Percentiles rank a stretch among this genome's conserved stretches.
Conservation (phyloP, 2,329 filamentous ascomycete genomes). For the Stachybotrys elegans region DNA sequence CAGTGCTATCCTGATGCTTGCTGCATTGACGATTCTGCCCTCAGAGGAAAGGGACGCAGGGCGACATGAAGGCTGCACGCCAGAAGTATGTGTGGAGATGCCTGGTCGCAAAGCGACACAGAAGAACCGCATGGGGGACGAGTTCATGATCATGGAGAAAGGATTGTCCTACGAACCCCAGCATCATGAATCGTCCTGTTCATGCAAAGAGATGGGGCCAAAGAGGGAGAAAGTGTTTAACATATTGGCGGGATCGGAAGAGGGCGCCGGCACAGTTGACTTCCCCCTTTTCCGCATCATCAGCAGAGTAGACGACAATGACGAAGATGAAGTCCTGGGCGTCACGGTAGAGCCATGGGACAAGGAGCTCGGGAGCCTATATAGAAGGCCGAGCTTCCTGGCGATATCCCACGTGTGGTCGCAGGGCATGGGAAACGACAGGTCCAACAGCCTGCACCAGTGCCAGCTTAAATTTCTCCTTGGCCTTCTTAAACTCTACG, state of each 20-base stretch:
- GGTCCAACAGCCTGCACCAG: background rate
- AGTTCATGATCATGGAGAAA: no score
- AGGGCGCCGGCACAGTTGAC: background rate
- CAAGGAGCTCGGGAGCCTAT: no score
- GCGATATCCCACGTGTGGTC: background rate
- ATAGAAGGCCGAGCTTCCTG: background rate
- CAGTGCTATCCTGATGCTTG: background rate
- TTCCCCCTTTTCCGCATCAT: background rate
- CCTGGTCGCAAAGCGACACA: no score
- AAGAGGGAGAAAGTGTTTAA: no score
- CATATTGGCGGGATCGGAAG: no score
- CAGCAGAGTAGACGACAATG: background rate
- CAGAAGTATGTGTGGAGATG: no score
- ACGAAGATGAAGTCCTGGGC: background rate
- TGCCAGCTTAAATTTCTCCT: background rate
- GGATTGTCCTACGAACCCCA: no score
- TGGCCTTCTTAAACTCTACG: background rate
- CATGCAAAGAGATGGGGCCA: no score
- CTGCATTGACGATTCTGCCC: background rate
- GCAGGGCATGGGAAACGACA: background rate
- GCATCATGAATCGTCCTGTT: no score
- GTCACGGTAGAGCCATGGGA: no score
- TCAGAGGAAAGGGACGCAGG: background rate
- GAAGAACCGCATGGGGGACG: no score
- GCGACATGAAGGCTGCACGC: background rate